A percentile compares a stretch with the other conserved stretches of the same genome.
Evolutionary conservation across 148 eudicot species (phyloP).

Genomic region (Camellia granthamiana): DNA sequence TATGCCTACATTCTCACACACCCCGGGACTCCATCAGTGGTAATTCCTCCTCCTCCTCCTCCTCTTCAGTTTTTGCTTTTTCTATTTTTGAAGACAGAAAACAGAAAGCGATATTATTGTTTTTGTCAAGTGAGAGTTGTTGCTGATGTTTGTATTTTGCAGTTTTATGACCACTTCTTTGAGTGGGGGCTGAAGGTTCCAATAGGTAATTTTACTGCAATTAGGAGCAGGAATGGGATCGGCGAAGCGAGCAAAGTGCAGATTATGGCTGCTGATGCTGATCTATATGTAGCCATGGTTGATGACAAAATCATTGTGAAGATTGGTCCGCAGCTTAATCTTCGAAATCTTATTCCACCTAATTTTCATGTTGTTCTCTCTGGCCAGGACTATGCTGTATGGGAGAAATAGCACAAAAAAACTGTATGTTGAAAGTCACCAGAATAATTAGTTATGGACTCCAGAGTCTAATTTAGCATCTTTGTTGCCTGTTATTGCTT

Average conservation of each 20-base stretch:
- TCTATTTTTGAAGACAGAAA: no score
- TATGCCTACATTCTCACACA: conserved; percentile 70
- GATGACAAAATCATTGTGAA: conserved; percentile 44
- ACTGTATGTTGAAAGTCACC: not conserved
- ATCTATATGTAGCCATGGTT: conserved; percentile 56
- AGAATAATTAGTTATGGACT: no score
- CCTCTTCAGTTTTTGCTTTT: not conserved
- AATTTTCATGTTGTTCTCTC: conserved; percentile 35
- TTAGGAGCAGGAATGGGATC: conserved; percentile 49
- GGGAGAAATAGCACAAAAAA: conserved; percentile 34
- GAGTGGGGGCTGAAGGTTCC: conserved; percentile 66
- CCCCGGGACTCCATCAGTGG: conserved; percentile 56
- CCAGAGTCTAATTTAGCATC: no score
- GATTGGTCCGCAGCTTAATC: conserved; percentile 47
- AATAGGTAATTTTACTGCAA: conserved; percentile 34
- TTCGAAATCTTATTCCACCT: conserved; percentile 51
- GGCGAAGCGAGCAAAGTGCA: conserved; percentile 40
- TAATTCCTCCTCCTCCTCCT: conserved; percentile 7
- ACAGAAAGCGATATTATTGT: not conserved
- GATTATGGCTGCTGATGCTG: conserved; percentile 55
- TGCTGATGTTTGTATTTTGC: conserved; percentile 8
- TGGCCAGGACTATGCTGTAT: conserved; percentile 50
- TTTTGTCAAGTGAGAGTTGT: not conserved
- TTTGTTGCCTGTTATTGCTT: no score
- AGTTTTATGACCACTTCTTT: conserved; percentile 67